Base-by-base conservation (phyloP, 257 asterid genomes). In the Euphrasia confusa region DNA sequence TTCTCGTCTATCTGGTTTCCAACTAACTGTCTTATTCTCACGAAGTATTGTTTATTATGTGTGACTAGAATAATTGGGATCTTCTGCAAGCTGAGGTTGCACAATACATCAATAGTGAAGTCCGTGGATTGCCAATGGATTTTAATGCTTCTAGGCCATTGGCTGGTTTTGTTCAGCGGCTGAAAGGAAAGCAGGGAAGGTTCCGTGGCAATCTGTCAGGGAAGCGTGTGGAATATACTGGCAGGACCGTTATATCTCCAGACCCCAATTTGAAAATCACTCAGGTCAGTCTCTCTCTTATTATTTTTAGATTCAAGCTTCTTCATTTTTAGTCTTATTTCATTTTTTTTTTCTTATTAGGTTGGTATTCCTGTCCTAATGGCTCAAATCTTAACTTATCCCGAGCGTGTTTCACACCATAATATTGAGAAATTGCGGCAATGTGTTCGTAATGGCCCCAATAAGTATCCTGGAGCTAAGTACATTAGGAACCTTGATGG, bases 211-310 rank as follows among this genome's bases (percentile, higher is more conserved):
- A 92, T 78, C 79, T 92, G 69, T 89, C 91, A 0, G 99, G 99
- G 60, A 92, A 92, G 81, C 97, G 99, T 73, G 99, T 89, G 39
- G 99, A 92, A 71, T 92, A 35, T 72, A 89, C 97, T 45, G 97
- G 97, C 62, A 81, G 99, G 78, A 92, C 99, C 39, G 99, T 92
- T 63, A 92, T 92, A 69, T 92, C 97, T 65, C 99, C 96, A 17
- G 99, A 92, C 67, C 99, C 97, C 30, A 92, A 92, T 75, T 76
- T 92, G 72, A 84, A 83, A 73, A 92, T 92, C 64, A 84, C 80
- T 21, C 89, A 92, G 99, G 99, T 92, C 33, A 39, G 65, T 50
- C 61, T 60, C 40, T 72, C 50, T 60, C 44, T 60, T 72, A 21
- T 21, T 60, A 45, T 45, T 18, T 42, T 18, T 45, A 61, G 68